Evolutionary conservation across 176 grass and related monocot genomes (phyloP).

Genomic region (Musa troglodytarum): DNA sequence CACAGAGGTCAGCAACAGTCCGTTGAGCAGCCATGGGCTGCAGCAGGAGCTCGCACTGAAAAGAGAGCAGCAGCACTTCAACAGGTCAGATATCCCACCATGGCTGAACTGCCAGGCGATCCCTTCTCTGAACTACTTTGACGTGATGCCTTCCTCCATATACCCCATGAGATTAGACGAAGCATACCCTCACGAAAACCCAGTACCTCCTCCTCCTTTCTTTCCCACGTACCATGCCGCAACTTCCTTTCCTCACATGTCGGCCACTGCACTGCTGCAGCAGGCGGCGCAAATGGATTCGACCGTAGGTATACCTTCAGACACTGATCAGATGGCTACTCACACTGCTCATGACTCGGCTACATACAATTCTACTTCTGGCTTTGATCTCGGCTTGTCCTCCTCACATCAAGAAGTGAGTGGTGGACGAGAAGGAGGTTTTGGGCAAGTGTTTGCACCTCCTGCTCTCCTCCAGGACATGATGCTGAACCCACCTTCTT

Average conservation of each 20-base stretch:
- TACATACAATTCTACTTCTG: constrained; percentile 2
- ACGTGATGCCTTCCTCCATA: background rate
- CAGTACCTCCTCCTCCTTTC: background rate
- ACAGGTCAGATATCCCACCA: constrained; percentile 1
- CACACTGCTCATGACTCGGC: constrained; percentile 24
- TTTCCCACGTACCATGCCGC: constrained; percentile 4
- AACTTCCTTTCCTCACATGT: constrained; percentile 67
- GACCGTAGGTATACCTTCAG: constrained; percentile 50
- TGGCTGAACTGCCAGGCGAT: constrained; percentile 30
- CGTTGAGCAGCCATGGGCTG: constrained; percentile 16
- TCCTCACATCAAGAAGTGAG: constrained; percentile 20
- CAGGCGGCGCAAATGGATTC: constrained; percentile 95
- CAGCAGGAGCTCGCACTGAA: constrained; percentile 43
- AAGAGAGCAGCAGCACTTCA: constrained; percentile 43
- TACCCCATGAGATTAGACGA: constrained; percentile 27
- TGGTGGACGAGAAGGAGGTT: constrained; percentile 3
- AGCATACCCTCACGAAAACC: constrained; percentile 29
- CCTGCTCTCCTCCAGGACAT: constrained; percentile 26
- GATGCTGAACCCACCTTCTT: constrained; percentile 17
- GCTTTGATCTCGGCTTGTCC: constrained; percentile 24
- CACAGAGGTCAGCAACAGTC: background rate
- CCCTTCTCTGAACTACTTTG: background rate
- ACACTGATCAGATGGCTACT: constrained; percentile 63
- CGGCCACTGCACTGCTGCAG: constrained; percentile 86
- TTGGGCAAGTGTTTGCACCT: constrained; percentile 15